Base-by-base conservation (phyloP, 106 monocot species). In the Dendrobium officinale region DNA sequence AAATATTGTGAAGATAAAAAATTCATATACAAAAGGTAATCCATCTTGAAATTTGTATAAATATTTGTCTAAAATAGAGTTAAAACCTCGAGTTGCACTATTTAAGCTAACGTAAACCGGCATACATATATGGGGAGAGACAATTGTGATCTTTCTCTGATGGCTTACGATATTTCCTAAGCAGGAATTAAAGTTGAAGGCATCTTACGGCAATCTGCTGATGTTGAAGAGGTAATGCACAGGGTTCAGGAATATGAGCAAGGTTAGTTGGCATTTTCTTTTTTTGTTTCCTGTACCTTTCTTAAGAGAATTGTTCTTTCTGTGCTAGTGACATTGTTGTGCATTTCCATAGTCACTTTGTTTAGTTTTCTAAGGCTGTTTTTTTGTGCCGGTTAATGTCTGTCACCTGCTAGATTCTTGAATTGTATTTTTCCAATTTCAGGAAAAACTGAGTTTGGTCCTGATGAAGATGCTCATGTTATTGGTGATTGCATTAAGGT, bases 401-500 rank as follows among this genome's bases (percentile, higher is more conserved):
- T 75, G 78, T 78, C 80, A 29, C 54, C 31, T 84, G 78, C 19
- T 3, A 33, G 40, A 37, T 55, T 24, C 15, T 55, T 48, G 15
- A 27, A 75, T 45, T n/a, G 27, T 64, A 54, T 26, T 64, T 67
- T 85, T 44, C 54, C 1, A 44, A 80, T 78, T 92, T 81, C 77
- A 99, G 98, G 98, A 51, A 95, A 90, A 83, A 83, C 59, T 54
- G 94, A 98, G 77, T 99, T 99, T 79, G 89, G 89, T 77, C 24
- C 91, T 59, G 83, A 91, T 24, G 98, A 99, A 87, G 98, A 99
- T 95, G 92, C 91, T 54, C 98, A 99, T 90, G 92, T 99, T 83
- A 85, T 99, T 90, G 92, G 92, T 83, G 98, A 99, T 86, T 99
- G 98, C 80, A 93, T 99, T 41, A 99, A 99, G 92, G 98, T 95